Base-by-base conservation (phyloP, 257 asterid species). In the Salvia hispanica region DNA sequence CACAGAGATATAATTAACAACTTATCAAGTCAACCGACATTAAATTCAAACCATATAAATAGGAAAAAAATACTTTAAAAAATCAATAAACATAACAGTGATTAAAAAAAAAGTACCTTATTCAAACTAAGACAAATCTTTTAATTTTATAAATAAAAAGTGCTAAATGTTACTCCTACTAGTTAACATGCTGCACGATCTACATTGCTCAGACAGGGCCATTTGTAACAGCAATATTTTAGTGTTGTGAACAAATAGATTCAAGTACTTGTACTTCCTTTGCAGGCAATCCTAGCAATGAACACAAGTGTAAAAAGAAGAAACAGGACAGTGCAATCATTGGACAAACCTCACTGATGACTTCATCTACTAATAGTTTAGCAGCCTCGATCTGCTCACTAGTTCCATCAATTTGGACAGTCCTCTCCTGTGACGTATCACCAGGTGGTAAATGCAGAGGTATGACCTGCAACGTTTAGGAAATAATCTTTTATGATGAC, bases 401-500 rank as follows among this genome's bases (percentile, higher is more conserved):
- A 36, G 90, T 78, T 43, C 98, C 97, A 53, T 92, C 97, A 74
- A 92, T 92, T 71, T 92, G 98, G 12, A 90, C 84, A 0, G 97
- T 92, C 77, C 98, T 82, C 76, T 92, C 98, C 53, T 46, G 72
- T 33, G 98, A 92, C 51, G 78, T 74, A 78, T 92, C 98, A 61
- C 98, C 98, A 7, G 97, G 98, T 54, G 98, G 98, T 78, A 90
- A 80, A 78, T 83, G 98, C 73, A 92, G 74, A 34, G 98, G 98
- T 79, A 92, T 92, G 62, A 92, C 98, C 98, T 92, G 84, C 64
- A 73, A 78, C 40, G 53, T 63, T 64, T 34, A 7, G 42, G 48
- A 34, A 33, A 70, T 62, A 7, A 13, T 36, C 33, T 37, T 15
- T 42, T 13, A 8, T 61, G 33, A 15, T 44, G 39, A 64, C 28